A percentile compares a stretch with the other conserved stretches of the same genome.
Conservation (phyloP, 1,284 basidiomycete genomes). For the Boletus subluridellus region DNA sequence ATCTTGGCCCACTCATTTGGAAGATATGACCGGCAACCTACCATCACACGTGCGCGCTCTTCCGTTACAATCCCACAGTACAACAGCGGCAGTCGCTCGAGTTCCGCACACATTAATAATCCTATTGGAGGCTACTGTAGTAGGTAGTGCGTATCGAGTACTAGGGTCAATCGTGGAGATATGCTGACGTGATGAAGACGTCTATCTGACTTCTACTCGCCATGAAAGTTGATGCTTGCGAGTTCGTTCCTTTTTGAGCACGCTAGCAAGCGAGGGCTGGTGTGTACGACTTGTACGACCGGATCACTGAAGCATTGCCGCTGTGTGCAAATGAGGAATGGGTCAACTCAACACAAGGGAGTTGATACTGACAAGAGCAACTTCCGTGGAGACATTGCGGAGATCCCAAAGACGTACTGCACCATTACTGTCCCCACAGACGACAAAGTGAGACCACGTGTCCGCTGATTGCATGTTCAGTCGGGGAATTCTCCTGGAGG, state of each 20-base stretch:
- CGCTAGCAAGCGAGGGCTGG: conserved; percentile 33
- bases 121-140: not conserved
- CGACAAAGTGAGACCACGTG: conserved; percentile 36
- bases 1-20: not conserved
- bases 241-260: conserved; percentile 38
- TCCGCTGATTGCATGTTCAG: conserved; percentile 26
- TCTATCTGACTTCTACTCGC: not conserved
- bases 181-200: not conserved
- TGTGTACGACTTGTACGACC: conserved; percentile 38
- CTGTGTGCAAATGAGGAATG: conserved; percentile 19
- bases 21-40: not conserved
- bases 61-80: not conserved
- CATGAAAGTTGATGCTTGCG: conserved; percentile 15
- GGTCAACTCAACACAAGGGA: not conserved
- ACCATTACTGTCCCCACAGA: conserved; percentile 45
- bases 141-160: not conserved
- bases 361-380: conserved; percentile 30
- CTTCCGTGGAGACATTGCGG: conserved; percentile 35
- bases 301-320: conserved; percentile 38
- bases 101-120: not conserved
- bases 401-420: conserved; percentile 48
- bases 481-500: not conserved
- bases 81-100: not conserved
- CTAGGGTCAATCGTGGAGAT: not conserved
- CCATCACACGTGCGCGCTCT: not conserved